A percentile compares a stretch with the other conserved stretches of the same genome.
Conservation (phyloP, 2,329 filamentous ascomycete species). For the Pyrenophora seminiperda region DNA sequence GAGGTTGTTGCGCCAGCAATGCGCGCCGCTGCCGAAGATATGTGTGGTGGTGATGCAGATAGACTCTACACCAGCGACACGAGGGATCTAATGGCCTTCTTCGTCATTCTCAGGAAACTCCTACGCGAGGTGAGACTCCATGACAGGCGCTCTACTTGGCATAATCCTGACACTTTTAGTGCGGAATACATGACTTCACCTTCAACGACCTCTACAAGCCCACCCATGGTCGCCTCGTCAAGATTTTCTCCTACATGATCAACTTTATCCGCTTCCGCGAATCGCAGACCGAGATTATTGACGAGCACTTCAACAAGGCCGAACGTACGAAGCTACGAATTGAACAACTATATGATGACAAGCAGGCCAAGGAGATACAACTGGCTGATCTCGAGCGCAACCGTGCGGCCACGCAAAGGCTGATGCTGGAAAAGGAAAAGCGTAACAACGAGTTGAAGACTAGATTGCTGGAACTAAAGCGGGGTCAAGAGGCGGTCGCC, state of each 20-base stretch:
- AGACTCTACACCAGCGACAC: slow-evolving; percentile 80
- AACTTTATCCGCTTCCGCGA: slow-evolving; percentile 98
- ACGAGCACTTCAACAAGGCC: slow-evolving; percentile 90
- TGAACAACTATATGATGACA: slow-evolving; percentile 81
- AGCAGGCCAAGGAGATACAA: slow-evolving; percentile 81
- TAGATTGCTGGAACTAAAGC: slow-evolving; percentile 76
- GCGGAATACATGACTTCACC: slow-evolving; percentile 90
- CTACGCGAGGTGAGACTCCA: slow-evolving; percentile 64
- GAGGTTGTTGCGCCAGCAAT: slow-evolving; percentile 94
- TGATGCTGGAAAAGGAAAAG: slow-evolving; percentile 82
- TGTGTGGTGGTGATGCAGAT: slow-evolving; percentile 83
- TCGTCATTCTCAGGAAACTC: slow-evolving; percentile 78
- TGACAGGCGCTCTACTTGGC: background rate
- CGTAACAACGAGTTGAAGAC: slow-evolving; percentile 88
- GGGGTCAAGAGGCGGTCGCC: slow-evolving; percentile 81
- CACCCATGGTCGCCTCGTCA: slow-evolving; percentile 85
- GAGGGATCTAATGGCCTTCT: slow-evolving; percentile 95
- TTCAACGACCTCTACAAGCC: slow-evolving; percentile 92
- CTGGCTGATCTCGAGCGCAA: slow-evolving; percentile 81
- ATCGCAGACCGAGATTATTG: slow-evolving; percentile 85
- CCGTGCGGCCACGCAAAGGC: slow-evolving; percentile 77
- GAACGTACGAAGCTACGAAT: slow-evolving; percentile 86
- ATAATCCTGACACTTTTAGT: slow-evolving; percentile 56
- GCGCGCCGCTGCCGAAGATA: slow-evolving; percentile 85
- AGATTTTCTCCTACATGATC: slow-evolving; percentile 97